These are phyloP conservation scores for Trichophyton simii DNA, from an alignment of 2,329 filamentous ascomycete species.

Conservation along the genomic window DNA sequence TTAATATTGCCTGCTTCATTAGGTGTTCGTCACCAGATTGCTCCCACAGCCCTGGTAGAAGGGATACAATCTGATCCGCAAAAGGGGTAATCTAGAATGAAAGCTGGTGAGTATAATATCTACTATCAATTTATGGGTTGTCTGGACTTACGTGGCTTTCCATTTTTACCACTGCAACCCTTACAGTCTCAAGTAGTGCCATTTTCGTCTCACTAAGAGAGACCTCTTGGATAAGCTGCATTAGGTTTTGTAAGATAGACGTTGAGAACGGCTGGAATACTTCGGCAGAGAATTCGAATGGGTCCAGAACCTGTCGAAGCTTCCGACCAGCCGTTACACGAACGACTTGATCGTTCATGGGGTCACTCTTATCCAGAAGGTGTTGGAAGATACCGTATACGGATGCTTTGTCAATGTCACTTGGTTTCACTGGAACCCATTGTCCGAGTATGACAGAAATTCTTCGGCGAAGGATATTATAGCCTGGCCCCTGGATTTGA, in stretches of 20 bases:
- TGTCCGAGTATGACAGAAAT: slow-evolving; percentile 81
- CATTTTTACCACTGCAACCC: slow-evolving; percentile 66
- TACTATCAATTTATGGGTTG: slow-evolving; percentile 36
- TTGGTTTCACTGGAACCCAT: slow-evolving; percentile 72
- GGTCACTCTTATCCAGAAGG: slow-evolving; percentile 63
- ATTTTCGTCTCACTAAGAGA: slow-evolving; percentile 81
- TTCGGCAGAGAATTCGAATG: slow-evolving; percentile 66
- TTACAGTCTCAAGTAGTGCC: slow-evolving; percentile 74
- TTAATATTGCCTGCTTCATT: slow-evolving; percentile 86
- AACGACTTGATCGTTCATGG: slow-evolving; percentile 80
- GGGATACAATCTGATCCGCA: slow-evolving; percentile 68
- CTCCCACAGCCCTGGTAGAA: slow-evolving; percentile 74
- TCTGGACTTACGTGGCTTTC: slow-evolving; percentile 53
- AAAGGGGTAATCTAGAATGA: slow-evolving; percentile 49
- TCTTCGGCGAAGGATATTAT: slow-evolving; percentile 72
- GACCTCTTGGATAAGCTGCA: slow-evolving; percentile 66
- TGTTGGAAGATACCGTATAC: slow-evolving; percentile 86
- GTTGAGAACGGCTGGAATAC: slow-evolving; percentile 66
- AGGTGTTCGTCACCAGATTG: slow-evolving; percentile 75
- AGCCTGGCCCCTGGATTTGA: slow-evolving; percentile 53
- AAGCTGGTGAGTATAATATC: slow-evolving; percentile 52
- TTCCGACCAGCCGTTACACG: slow-evolving; percentile 81
- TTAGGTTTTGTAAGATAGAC: slow-evolving; percentile 57
- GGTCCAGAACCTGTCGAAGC: slow-evolving; percentile 66
- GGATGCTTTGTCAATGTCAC: slow-evolving; percentile 53